Evolutionary conservation across 129 eudicot genomes (phyloP).

Genomic region (Centrapalus pauciflorus): DNA sequence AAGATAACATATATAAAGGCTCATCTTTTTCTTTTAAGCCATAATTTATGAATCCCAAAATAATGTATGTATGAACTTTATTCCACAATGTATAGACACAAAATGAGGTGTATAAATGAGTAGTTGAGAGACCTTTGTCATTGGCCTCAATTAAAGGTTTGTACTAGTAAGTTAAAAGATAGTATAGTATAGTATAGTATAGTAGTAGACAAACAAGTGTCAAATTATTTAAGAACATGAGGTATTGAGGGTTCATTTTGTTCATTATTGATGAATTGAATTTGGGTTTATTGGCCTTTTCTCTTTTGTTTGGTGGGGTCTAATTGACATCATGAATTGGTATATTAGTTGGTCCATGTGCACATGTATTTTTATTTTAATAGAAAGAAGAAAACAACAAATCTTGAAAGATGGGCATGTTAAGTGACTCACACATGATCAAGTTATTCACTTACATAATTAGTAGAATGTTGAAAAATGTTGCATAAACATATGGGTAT

Average conservation of each 20-base stretch:
- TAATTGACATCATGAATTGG: conserved; percentile 28
- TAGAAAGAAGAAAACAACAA: conserved; percentile 24
- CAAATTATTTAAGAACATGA: conserved; percentile 30
- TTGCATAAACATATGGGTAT: neutral
- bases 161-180: conserved; percentile 23
- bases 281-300: conserved; percentile 11
- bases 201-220: conserved; percentile 26
- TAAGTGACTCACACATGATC: conserved; percentile 33
- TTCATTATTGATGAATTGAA: conserved; percentile 28
- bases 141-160: conserved; percentile 16
- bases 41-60: neutral
- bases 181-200: no score
- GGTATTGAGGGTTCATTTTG: conserved; percentile 35
- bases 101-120: conserved; percentile 37
- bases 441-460: neutral
- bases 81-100: conserved; percentile 20
- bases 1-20: conserved; percentile 2
- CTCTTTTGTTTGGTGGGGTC: conserved; percentile 30
- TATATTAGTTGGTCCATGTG: conserved; percentile 42
- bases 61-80: conserved; percentile 6
- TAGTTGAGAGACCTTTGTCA: conserved; percentile 36
- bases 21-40: neutral
- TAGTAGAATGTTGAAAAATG: conserved; percentile 14
- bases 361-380: conserved; percentile 24
- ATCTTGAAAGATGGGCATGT: conserved; percentile 23